Conservation (phyloP, 208 protist species). For the Trypanosoma cruzi region DNA sequence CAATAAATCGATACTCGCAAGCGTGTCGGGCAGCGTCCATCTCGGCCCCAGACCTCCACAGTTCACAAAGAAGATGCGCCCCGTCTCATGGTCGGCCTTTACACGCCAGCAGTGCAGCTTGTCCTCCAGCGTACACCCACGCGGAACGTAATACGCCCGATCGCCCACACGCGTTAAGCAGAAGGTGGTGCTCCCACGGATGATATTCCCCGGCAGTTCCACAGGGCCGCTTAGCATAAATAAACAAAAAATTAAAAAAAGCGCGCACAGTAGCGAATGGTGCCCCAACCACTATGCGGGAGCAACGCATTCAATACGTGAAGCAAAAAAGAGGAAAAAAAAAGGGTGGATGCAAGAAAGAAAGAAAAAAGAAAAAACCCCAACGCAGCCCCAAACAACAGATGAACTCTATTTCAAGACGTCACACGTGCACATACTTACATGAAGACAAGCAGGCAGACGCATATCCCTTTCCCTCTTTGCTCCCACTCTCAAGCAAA, state of each 20-base stretch:
- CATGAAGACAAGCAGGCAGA: too few species aligned
- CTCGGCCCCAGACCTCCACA: slow-evolving; percentile 17
- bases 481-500: neutral
- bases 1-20: neutral
- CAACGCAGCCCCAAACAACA: neutral
- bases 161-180: slow-evolving; percentile 11
- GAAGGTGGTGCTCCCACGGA: slow-evolving; percentile 16
- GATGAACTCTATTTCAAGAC: neutral
- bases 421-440: too few species aligned
- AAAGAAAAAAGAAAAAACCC: neutral
- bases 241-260: too few species aligned
- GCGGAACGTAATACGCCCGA: slow-evolving; percentile 15
- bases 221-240: slow-evolving; percentile 3
- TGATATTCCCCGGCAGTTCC: slow-evolving; percentile 7
- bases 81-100: slow-evolving; percentile 19
- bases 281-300: neutral
- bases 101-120: slow-evolving; percentile 18
- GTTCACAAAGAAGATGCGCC: slow-evolving; percentile 25
- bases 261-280: neutral
- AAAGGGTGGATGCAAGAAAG: neutral
- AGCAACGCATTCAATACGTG: neutral
- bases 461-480: neutral
- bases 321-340: slow-evolving; percentile 9
- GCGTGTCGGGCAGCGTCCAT: slow-evolving; percentile 21
- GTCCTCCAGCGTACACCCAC: slow-evolving; percentile 20